A percentile compares a stretch with the other conserved stretches of the same genome.
phyloP scores from a whole-genome alignment of 306 rosid genomes.

The Medicago arabica region DNA sequence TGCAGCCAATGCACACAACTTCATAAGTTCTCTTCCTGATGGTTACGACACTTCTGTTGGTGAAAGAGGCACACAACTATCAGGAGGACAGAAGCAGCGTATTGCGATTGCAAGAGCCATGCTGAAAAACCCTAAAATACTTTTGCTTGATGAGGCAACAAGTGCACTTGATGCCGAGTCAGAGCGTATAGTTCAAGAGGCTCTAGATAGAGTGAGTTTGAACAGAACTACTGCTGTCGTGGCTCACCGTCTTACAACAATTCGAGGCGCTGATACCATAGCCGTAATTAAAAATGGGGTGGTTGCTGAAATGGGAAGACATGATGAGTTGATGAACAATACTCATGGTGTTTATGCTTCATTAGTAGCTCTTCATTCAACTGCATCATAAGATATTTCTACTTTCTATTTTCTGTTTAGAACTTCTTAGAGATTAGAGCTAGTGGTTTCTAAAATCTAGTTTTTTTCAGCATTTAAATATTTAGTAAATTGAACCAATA shows the following conservation, averaged over 20 bases:
- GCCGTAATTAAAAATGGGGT: slow-evolving; percentile 80
- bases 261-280: slow-evolving; percentile 74
- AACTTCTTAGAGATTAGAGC: neutral
- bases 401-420: neutral
- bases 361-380: slow-evolving; percentile 72
- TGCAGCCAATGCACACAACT: slow-evolving; percentile 75
- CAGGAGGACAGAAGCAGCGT: slow-evolving; percentile 94
- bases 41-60: slow-evolving; percentile 81
- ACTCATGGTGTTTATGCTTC: slow-evolving; percentile 73
- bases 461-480: neutral
- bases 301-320: slow-evolving; percentile 82
- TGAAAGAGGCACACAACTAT: slow-evolving; percentile 83
- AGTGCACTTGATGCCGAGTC: slow-evolving; percentile 94
- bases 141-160: slow-evolving; percentile 89
- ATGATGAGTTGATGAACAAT: slow-evolving; percentile 71
- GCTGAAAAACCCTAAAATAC: slow-evolving; percentile 76
- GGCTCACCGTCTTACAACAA: slow-evolving; percentile 83
- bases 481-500: neutral
- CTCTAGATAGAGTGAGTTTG: slow-evolving; percentile 79
- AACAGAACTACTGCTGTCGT: slow-evolving; percentile 82
- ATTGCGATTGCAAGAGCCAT: slow-evolving; percentile 91
- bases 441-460: neutral
- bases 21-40: slow-evolving; percentile 69
- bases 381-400: slow-evolving; percentile 40
- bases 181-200: slow-evolving; percentile 83